Conservation (phyloP, 164 flowering plant genomes). For the Stephania japonica region DNA sequence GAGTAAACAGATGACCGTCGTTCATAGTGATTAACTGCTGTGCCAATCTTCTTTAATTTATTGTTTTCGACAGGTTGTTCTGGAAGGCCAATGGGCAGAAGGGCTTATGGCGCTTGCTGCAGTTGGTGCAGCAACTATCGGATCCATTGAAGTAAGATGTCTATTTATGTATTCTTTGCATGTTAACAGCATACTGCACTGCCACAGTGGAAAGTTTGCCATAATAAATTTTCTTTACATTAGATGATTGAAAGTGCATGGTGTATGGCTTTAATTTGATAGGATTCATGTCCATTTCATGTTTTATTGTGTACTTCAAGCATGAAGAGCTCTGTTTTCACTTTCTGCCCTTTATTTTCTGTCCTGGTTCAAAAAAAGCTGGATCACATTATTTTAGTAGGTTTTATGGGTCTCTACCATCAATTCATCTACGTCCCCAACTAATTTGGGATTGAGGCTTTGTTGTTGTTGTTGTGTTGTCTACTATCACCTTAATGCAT, state of each 20-base stretch:
- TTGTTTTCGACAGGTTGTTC: slow-evolving; percentile 62
- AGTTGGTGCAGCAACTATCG: slow-evolving; percentile 91
- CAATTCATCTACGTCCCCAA: too few species aligned
- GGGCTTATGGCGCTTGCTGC: slow-evolving; percentile 94
- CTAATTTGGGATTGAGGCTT: too few species aligned
- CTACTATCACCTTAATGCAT: too few species aligned
- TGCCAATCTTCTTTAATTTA: background rate
- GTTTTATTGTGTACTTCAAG: background rate
- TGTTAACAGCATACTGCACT: background rate
- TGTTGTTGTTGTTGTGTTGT: too few species aligned
- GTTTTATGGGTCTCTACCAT: too few species aligned
- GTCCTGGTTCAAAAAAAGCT: too few species aligned
- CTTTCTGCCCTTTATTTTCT: too few species aligned
- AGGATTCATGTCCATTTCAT: background rate
- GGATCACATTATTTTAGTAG: background rate
- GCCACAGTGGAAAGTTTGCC: background rate
- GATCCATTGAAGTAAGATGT: slow-evolving; percentile 69
- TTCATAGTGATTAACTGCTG: background rate
- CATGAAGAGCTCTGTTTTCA: background rate
- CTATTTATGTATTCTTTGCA: background rate
- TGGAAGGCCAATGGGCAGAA: slow-evolving; percentile 89
- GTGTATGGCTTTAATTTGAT: background rate
- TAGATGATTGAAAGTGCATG: background rate
- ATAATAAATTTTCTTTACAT: background rate
- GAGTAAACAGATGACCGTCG: background rate